These are phyloP conservation scores for Drechslerella stenobrocha DNA, from an alignment of 2,329 filamentous ascomycete genomes.

Conservation along the genomic window DNA sequence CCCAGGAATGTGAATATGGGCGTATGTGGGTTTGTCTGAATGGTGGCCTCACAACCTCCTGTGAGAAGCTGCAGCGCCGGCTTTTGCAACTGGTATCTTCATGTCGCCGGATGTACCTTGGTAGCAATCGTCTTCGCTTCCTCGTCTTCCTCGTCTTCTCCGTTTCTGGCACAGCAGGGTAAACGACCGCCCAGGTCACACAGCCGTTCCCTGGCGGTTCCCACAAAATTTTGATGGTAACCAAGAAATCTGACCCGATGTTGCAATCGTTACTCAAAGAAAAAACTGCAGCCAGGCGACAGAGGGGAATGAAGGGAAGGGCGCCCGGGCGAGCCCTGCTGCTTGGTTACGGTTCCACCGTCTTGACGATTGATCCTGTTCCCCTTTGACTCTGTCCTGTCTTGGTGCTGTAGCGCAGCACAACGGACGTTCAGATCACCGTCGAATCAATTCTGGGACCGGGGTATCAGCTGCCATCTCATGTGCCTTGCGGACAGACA, in stretches of 20 bases:
- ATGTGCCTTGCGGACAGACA: conserved; percentile 44
- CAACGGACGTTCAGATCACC: conserved; percentile 23
- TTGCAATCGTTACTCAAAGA: conserved; percentile 47
- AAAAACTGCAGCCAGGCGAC: conserved; percentile 15
- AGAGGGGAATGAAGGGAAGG: not conserved
- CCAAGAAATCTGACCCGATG: conserved; percentile 20
- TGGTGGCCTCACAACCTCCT: not conserved
- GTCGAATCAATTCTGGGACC: conserved; percentile 20
- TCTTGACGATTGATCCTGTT: conserved; percentile 17
- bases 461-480: conserved; percentile 49
- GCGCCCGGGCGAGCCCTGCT: not conserved
- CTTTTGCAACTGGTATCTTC: not conserved
- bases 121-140: too few species aligned
- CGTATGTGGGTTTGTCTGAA: not conserved
- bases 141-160: not conserved
- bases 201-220: conserved; percentile 12
- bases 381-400: not conserved
- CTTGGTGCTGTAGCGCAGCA: conserved; percentile 4
- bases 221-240: conserved; percentile 9
- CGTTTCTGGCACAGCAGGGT: conserved; percentile 1
- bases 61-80: not conserved
- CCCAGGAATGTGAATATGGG: conserved; percentile 6
- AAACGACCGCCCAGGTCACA: conserved; percentile 13
- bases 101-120: conserved; percentile 1
- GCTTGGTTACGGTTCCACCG: conserved; percentile 40